Conservation (phyloP, 2,329 filamentous ascomycete species). For the Pyrenophora teres region DNA sequence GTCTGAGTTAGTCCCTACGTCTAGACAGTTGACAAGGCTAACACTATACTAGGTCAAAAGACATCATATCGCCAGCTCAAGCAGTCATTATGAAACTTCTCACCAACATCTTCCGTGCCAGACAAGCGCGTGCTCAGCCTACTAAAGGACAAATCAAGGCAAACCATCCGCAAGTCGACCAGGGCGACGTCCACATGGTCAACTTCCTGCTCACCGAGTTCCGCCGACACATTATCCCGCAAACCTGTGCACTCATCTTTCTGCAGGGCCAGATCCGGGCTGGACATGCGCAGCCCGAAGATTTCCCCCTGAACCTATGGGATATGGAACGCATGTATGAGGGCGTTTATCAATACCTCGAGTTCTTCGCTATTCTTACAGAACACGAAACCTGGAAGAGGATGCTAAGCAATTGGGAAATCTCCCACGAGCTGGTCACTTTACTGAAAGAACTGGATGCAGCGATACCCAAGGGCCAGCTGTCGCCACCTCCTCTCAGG, state of each 20-base stretch:
- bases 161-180: conserved; percentile 55
- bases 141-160: conserved; percentile 52
- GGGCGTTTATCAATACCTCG: conserved; percentile 89
- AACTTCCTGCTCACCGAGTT: conserved; percentile 94
- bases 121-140: conserved; percentile 49
- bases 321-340: conserved; percentile 98
- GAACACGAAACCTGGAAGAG: conserved; percentile 83
- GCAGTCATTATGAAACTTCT: conserved; percentile 89
- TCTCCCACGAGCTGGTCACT: conserved; percentile 84
- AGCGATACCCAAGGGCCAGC: conserved; percentile 72
- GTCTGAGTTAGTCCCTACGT: conserved; percentile 38
- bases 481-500: conserved; percentile 63
- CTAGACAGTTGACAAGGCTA: conserved; percentile 6
- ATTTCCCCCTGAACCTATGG: conserved; percentile 94
- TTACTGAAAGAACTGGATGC: conserved; percentile 85
- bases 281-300: conserved; percentile 73
- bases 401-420: conserved; percentile 89
- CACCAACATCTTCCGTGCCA: conserved; percentile 81
- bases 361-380: conserved; percentile 88
- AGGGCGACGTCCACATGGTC: conserved; percentile 68
- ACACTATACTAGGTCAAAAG: conserved; percentile 65
- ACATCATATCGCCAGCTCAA: conserved; percentile 94
- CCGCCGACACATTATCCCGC: conserved; percentile 87
- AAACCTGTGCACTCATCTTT: conserved; percentile 92
- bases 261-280: conserved; percentile 88